phyloP scores from a whole-genome alignment of 2,329 filamentous ascomycete species.

The Rachicladosporium sp. region DNA sequence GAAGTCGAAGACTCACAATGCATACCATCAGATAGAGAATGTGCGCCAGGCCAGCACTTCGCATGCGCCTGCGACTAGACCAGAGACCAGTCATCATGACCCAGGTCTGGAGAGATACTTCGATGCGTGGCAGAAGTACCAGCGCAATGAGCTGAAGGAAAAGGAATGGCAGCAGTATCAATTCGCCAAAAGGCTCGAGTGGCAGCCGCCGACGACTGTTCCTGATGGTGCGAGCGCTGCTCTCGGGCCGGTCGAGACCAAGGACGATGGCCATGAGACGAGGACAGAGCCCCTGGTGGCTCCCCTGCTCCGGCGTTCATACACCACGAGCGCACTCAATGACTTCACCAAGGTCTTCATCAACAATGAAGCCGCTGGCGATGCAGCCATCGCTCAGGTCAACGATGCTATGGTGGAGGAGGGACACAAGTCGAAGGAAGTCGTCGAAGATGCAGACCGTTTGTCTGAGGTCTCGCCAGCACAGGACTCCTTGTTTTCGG shows the following conservation, averaged over 20 bases:
- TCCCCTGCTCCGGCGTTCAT: constrained; percentile 32
- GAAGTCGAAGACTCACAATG: constrained; percentile 19
- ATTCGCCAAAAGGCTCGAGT: constrained; percentile 77
- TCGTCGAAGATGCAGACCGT: constrained; percentile 26
- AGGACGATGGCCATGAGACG: too few species aligned
- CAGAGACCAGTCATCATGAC: constrained; percentile 24
- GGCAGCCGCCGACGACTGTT: constrained; percentile 49
- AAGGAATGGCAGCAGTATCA: constrained; percentile 88
- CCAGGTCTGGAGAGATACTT: constrained; percentile 76
- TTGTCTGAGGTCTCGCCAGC: constrained; percentile 7
- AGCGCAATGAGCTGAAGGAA: constrained; percentile 62
- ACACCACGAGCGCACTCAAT: constrained; percentile 44
- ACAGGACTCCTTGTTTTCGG: constrained; percentile 11
- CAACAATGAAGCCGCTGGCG: constrained; percentile 33
- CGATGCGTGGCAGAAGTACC: constrained; percentile 73
- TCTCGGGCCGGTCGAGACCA: too few species aligned
- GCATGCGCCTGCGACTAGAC: constrained; percentile 22
- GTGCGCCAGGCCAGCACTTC: constrained; percentile 25
- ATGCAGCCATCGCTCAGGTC: constrained; percentile 61
- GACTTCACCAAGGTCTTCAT: constrained; percentile 45
- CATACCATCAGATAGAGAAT: constrained; percentile 16
- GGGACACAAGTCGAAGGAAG: constrained; percentile 49
- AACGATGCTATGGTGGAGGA: constrained; percentile 75
- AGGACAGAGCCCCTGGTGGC: too few species aligned
- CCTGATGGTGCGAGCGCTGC: constrained; percentile 16